These are phyloP conservation scores for Colletotrichum limetticola DNA, from an alignment of 2,329 filamentous ascomycete species.

Conservation along the genomic window DNA sequence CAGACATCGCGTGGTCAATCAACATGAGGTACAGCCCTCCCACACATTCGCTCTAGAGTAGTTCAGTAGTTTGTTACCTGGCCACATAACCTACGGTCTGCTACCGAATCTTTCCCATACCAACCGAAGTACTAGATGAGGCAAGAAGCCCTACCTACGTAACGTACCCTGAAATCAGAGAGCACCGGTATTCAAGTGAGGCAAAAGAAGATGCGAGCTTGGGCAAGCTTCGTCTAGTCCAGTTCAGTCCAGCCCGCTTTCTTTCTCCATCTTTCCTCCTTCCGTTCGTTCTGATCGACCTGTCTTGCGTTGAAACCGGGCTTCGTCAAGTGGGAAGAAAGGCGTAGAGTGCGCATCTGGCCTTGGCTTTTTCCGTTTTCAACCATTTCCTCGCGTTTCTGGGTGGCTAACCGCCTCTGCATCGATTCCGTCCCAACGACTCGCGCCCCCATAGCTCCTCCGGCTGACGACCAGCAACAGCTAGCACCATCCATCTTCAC, in stretches of 20 bases:
- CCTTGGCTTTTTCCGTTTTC: slow-evolving; percentile 34
- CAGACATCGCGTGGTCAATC: not conserved
- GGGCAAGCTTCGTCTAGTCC: slow-evolving; percentile 13
- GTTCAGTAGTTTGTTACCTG: not conserved
- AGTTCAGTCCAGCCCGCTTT: slow-evolving; percentile 10
- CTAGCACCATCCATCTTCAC: slow-evolving; percentile 5
- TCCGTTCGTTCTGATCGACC: slow-evolving; percentile 31
- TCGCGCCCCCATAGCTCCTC: slow-evolving; percentile 13
- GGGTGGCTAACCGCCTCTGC: slow-evolving; percentile 22
- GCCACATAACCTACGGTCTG: not conserved
- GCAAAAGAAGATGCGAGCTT: not conserved
- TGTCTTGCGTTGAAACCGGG: slow-evolving; percentile 30
- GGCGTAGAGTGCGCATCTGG: slow-evolving; percentile 16
- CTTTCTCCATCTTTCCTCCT: slow-evolving; percentile 30
- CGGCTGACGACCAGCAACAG: not conserved
- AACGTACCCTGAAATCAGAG: not conserved
- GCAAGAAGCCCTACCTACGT: not conserved
- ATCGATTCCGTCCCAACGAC: slow-evolving; percentile 26
- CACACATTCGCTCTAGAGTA: not conserved
- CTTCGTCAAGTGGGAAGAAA: slow-evolving; percentile 27
- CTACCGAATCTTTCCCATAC: not conserved
- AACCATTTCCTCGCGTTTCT: slow-evolving; percentile 19
- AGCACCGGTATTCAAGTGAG: not conserved
- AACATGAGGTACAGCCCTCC: not conserved
- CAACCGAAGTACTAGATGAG: not conserved